Percentiles rank a stretch among this genome's conserved stretches.
These are phyloP conservation scores for Hordeum marinum DNA, from an alignment of 176 grass and related monocot genomes.

Conservation along the genomic window DNA sequence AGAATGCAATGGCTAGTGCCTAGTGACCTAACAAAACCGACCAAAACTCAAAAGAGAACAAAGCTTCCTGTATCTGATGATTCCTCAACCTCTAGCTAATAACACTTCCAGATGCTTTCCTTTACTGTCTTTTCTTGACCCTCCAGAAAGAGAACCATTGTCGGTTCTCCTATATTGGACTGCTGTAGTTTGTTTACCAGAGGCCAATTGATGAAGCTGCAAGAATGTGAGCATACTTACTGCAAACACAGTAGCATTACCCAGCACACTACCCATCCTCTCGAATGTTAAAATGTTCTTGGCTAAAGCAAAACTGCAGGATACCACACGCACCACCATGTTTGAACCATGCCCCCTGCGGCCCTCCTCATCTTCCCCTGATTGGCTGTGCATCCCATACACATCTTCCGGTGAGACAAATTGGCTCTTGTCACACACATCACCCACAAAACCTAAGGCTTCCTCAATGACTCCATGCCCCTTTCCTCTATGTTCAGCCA, in stretches of 20 bases:
- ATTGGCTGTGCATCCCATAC: constrained; percentile 21
- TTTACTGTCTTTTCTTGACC: constrained; percentile 4
- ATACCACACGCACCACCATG: constrained; percentile 37
- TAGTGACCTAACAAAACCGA: neutral
- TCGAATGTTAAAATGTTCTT: constrained; percentile 29
- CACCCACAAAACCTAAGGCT: constrained; percentile 51
- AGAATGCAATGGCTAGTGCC: constrained; percentile 6
- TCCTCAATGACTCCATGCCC: constrained; percentile 66
- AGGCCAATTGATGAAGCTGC: constrained; percentile 54
- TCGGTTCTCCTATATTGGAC: neutral
- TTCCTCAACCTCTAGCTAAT: constrained; percentile 25
- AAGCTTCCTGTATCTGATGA: constrained; percentile 22
- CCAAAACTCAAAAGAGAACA: neutral
- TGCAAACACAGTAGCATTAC: constrained; percentile 55
- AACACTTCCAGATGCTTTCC: constrained; percentile 20
- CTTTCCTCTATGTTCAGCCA: constrained; percentile 58
- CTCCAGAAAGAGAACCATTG: neutral
- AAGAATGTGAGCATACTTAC: constrained; percentile 57
- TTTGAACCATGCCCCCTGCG: constrained; percentile 21
- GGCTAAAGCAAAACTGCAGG: constrained; percentile 41
- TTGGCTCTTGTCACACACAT: constrained; percentile 34
- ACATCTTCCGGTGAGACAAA: constrained; percentile 31
- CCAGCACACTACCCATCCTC: constrained; percentile 38
- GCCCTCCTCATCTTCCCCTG: constrained; percentile 16
- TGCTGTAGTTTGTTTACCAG: constrained; percentile 5